Conservation (phyloP, 176 grass and related monocot species). For the Neostapfia colusana region DNA sequence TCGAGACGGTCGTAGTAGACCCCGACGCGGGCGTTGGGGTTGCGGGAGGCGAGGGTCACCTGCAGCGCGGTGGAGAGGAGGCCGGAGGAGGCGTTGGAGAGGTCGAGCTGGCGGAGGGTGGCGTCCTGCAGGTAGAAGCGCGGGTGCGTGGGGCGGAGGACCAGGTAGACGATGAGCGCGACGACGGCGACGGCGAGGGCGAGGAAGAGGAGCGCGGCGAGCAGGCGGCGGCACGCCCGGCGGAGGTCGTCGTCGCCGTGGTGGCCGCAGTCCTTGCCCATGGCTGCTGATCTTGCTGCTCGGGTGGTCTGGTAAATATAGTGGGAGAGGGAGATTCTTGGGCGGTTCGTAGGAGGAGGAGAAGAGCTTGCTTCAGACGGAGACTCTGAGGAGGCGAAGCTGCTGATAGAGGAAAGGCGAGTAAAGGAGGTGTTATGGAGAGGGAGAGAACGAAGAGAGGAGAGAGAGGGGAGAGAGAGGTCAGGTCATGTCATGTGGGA, state of each 20-base stretch:
- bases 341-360: too few species aligned
- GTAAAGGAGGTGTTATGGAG: too few species aligned
- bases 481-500: too few species aligned
- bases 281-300: background rate
- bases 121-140: conserved; percentile 67
- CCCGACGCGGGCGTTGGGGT: conserved; percentile 63
- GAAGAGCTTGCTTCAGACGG: too few species aligned
- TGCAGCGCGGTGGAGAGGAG: conserved; percentile 58
- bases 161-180: conserved; percentile 56
- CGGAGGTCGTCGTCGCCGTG: conserved; percentile 53
- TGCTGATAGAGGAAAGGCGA: too few species aligned
- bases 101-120: conserved; percentile 56
- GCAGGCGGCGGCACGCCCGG: conserved; percentile 8
- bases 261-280: conserved; percentile 62
- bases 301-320: too few species aligned
- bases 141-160: conserved; percentile 63
- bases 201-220: background rate
- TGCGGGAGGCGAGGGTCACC: conserved; percentile 56
- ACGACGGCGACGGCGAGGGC: conserved; percentile 39
- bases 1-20: conserved; percentile 86
- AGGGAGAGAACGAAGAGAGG: too few species aligned
- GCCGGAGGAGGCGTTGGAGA: conserved; percentile 42
- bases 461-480: too few species aligned
- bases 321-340: too few species aligned
- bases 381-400: too few species aligned